Evolutionary conservation across 768 basidiomycete species (phyloP), one percentile per base, ranked within the genome.

Genomic region (Plicaturopsis crispa): DNA sequence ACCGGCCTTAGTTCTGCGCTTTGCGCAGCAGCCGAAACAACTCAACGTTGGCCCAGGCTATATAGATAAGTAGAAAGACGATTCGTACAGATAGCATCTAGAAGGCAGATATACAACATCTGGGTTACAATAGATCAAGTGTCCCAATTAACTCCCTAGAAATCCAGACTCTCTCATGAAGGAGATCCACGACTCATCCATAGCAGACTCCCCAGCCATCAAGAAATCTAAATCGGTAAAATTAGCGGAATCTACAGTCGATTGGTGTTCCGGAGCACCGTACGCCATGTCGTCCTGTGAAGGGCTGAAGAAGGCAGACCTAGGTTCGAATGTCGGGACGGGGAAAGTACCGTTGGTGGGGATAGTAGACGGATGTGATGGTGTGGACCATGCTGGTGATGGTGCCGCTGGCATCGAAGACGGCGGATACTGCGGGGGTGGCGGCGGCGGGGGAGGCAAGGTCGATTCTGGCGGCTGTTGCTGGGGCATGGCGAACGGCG

Each of bases 181-280:
- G 6, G 70, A 67, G 50, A 65, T 69, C 81, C 81, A 84, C 48
- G 74, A 74, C 38, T 80, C 74, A 44, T 79, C 76, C 51, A 79
- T 74, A 8, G 69, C 67, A n/a, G 70, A 70, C 36, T 78, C 75
- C 18, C 75, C 74, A 14, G 70, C 61, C 53, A 73, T 66, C 52
- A 75, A 66, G 63, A 73, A 60, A 5, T 69, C 72, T 31, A 72
- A 47, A 35, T 67, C 66, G 20, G 62, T 54, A 12, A 69, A 41
- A 19, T 64, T 62, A n/a, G 62, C 56, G 2, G 56, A 50, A 26
- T 61, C 57, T 11, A 41, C 36, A 36, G 26, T 28, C 10, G 14
- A 14, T 28, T 8, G 26, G 26, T 20, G 33, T 20, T 20, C 8
- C 10, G 12, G 13, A 20, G 8, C 10, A 16, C 8, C 14, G 14